Conservation (phyloP, 2,329 filamentous ascomycete species). For the Pseudofabraea citricarpa region DNA sequence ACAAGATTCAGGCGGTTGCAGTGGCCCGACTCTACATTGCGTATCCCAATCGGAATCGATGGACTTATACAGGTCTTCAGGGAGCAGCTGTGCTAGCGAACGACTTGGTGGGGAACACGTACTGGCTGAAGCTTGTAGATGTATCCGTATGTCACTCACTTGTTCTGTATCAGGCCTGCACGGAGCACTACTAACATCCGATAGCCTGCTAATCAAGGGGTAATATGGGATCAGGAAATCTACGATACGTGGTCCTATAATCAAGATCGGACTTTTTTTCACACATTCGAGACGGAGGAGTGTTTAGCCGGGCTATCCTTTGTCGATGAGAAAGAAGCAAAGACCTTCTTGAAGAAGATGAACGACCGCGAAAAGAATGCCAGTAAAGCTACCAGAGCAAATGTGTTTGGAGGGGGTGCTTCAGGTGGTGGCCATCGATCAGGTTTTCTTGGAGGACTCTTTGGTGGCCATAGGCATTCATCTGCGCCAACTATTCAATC, state of each 20-base stretch:
- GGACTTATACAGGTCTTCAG: constrained; percentile 91
- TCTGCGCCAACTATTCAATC: constrained; percentile 39
- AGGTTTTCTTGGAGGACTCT: constrained; percentile 54
- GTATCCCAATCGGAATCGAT: constrained; percentile 78
- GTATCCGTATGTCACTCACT: constrained; percentile 65
- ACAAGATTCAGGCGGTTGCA: constrained; percentile 96
- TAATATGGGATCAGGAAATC: constrained; percentile 97
- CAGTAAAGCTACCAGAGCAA: constrained; percentile 77
- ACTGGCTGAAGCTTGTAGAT: constrained; percentile 97
- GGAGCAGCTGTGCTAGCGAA: constrained; percentile 89
- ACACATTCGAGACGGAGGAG: constrained; percentile 92
- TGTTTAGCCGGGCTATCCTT: constrained; percentile 89
- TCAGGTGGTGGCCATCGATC: constrained; percentile 35
- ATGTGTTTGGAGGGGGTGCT: constrained; percentile 60
- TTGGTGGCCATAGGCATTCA: constrained; percentile 53
- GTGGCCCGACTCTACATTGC: constrained; percentile 92
- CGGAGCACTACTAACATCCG: constrained; percentile 14
- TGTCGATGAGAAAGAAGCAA: constrained; percentile 94
- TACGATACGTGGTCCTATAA: constrained; percentile 95
- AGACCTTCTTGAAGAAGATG: constrained; percentile 96
- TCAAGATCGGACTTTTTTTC: constrained; percentile 95
- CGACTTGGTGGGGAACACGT: constrained; percentile 90
- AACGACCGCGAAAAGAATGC: constrained; percentile 94
- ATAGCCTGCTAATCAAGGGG: constrained; percentile 72
- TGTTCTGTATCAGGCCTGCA: not conserved